Conservation (phyloP, 441 rosid genomes). For the Pelargonium citronellum region DNA sequence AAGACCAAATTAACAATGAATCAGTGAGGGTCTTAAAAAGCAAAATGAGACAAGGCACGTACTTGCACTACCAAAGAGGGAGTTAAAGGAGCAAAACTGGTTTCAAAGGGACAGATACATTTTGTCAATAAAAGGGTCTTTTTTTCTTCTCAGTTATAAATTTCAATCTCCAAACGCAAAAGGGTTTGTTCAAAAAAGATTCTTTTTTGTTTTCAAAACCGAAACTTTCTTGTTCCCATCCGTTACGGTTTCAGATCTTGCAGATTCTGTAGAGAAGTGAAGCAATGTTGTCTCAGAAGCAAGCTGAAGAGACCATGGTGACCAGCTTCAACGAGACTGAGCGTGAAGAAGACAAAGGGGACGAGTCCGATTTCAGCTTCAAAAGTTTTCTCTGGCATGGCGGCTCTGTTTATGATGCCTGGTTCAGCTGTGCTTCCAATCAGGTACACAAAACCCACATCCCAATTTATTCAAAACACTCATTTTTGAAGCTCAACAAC, state of each 20-base stretch:
- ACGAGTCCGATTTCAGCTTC: slow-evolving; percentile 24
- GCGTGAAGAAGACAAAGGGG: slow-evolving; percentile 25
- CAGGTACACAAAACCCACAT: slow-evolving; percentile 32
- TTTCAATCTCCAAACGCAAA: too few species aligned
- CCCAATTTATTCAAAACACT: slow-evolving; percentile 4
- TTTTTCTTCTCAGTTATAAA: too few species aligned
- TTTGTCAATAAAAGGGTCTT: too few species aligned
- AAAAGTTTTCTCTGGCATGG: slow-evolving; percentile 54
- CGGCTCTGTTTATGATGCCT: slow-evolving; percentile 56
- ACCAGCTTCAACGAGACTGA: slow-evolving; percentile 36
- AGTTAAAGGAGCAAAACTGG: too few species aligned
- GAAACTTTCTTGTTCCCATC: too few species aligned
- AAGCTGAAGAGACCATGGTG: slow-evolving; percentile 59
- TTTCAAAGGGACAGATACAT: too few species aligned
- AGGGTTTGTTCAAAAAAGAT: too few species aligned
- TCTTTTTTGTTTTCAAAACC: too few species aligned
- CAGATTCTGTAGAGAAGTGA: neutral
- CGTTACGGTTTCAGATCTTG: slow-evolving; percentile 20
- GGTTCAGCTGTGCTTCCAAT: slow-evolving; percentile 61
- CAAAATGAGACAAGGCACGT: too few species aligned
- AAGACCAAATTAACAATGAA: too few species aligned
- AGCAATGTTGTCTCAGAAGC: slow-evolving; percentile 39
- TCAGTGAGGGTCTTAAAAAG: too few species aligned
- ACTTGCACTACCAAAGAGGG: too few species aligned
- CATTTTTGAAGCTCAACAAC: neutral